Conservation (phyloP, 345 rosid genomes). For the Heritiera littoralis region DNA sequence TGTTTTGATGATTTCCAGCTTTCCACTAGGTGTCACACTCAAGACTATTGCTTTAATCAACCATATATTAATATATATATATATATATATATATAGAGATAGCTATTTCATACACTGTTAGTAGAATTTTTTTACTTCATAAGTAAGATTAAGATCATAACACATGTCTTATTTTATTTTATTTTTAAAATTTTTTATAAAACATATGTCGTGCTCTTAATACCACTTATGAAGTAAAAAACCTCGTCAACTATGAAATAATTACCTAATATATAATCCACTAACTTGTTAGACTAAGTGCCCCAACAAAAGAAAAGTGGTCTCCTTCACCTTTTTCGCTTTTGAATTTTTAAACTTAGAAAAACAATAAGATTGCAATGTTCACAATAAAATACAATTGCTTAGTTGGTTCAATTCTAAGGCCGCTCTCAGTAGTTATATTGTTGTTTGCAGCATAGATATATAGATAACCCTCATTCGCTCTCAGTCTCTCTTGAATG, state of each 20-base stretch:
- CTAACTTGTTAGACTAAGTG: slow-evolving; percentile 21
- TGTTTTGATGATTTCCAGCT: slow-evolving; percentile 3
- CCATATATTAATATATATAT: no score
- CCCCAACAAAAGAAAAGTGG: slow-evolving; percentile 26
- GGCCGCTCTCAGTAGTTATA: neutral
- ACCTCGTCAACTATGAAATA: no score
- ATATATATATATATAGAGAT: no score
- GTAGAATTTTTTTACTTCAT: no score
- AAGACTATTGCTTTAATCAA: neutral
- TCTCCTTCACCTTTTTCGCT: slow-evolving; percentile 21
- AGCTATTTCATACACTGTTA: no score
- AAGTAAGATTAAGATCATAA: no score
- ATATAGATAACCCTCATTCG: slow-evolving; percentile 7
- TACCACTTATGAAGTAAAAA: no score
- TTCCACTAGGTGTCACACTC: neutral
- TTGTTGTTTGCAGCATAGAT: neutral
- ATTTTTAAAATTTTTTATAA: no score
- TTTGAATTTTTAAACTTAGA: slow-evolving; percentile 3
- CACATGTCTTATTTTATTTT: no score
- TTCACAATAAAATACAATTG: neutral
- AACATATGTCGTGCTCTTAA: no score
- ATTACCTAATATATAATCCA: neutral
- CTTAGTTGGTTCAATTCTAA: neutral
- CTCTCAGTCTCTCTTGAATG: slow-evolving; percentile 2
- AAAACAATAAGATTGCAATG: slow-evolving; percentile 5